These are phyloP conservation scores for Paxillus ammoniavirescens DNA, from an alignment of 768 basidiomycete species.

Conservation along the genomic window DNA sequence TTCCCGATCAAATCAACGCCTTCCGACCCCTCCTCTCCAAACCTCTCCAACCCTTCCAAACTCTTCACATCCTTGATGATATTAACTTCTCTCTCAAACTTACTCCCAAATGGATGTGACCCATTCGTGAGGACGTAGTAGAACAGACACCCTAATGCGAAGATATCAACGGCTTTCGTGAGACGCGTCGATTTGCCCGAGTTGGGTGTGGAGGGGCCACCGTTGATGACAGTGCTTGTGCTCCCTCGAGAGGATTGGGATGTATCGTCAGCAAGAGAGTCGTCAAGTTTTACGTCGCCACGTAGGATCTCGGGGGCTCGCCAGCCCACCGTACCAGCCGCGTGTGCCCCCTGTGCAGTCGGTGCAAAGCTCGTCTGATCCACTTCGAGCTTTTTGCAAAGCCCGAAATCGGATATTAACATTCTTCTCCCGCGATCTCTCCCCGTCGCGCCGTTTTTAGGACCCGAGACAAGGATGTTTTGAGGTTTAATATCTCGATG, in stretches of 20 bases:
- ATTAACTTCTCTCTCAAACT: slow-evolving; percentile 91
- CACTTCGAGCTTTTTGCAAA: slow-evolving; percentile 92
- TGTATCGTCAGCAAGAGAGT: slow-evolving; percentile 58
- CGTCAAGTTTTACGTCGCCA: slow-evolving; percentile 92
- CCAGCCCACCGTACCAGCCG: slow-evolving; percentile 95
- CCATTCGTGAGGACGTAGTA: slow-evolving; percentile 91
- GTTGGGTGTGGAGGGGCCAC: slow-evolving; percentile 12
- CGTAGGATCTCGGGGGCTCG: slow-evolving; percentile 94
- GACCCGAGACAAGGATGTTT: slow-evolving; percentile 86
- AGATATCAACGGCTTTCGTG: slow-evolving; percentile 96
- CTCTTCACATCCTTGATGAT: slow-evolving; percentile 81
- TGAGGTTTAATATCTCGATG: slow-evolving; percentile 99
- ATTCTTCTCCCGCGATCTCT: slow-evolving; percentile 60
- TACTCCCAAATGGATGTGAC: slow-evolving; percentile 90
- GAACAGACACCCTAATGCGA: slow-evolving; percentile 93
- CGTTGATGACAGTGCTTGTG: slow-evolving; percentile 44
- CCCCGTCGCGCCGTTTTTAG: slow-evolving; percentile 49
- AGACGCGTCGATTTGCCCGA: slow-evolving; percentile 59
- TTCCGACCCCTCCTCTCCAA: slow-evolving; percentile 94
- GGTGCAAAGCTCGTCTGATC: slow-evolving; percentile 97
- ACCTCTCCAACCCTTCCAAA: slow-evolving; percentile 67
- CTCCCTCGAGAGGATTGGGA: slow-evolving; percentile 69
- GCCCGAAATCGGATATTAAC: slow-evolving; percentile 95
- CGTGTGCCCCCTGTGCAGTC: slow-evolving; percentile 85
- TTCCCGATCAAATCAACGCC: slow-evolving; percentile 73